A percentile compares a stretch with the other conserved stretches of the same genome.
These are phyloP conservation scores for Cyberlindnera misumaiensis DNA, from an alignment of 805 yeast species.

Conservation along the genomic window DNA sequence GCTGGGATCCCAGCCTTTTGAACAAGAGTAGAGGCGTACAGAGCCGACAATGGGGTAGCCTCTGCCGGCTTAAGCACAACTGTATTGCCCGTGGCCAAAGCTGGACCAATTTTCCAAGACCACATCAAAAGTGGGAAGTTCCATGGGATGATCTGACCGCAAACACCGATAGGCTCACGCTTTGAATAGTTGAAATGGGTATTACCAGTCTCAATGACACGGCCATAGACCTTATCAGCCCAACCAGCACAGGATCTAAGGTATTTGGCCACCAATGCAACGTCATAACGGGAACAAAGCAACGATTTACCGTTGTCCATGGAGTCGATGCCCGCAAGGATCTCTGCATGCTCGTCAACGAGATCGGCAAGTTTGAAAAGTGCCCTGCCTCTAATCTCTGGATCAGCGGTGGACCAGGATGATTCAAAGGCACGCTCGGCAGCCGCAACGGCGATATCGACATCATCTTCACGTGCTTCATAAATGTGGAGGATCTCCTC, in stretches of 20 bases:
- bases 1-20: conserved; percentile 76
- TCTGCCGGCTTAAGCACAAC: conserved; percentile 84
- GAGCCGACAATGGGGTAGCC: conserved; percentile 78
- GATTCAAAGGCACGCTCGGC: conserved; percentile 72
- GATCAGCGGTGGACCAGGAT: conserved; percentile 66
- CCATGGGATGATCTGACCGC: conserved; percentile 90
- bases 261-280: conserved; percentile 60
- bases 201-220: conserved; percentile 51
- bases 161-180: conserved; percentile 83
- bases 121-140: conserved; percentile 86
- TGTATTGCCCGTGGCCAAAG: conserved; percentile 80
- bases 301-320: conserved; percentile 87
- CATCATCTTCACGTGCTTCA: conserved; percentile 72
- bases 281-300: conserved; percentile 67
- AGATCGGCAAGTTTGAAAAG: conserved; percentile 71
- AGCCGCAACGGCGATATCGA: conserved; percentile 79
- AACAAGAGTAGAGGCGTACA: conserved; percentile 56
- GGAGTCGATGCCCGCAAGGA: conserved; percentile 77
- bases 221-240: conserved; percentile 65
- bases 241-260: conserved; percentile 82
- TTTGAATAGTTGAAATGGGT: conserved; percentile 58
- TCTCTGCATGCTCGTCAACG: conserved; percentile 66
- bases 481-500: conserved; percentile 60
- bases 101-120: conserved; percentile 85
- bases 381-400: conserved; percentile 53